phyloP scores from a whole-genome alignment of 768 basidiomycete species.

The Termitomyces sp. region DNA sequence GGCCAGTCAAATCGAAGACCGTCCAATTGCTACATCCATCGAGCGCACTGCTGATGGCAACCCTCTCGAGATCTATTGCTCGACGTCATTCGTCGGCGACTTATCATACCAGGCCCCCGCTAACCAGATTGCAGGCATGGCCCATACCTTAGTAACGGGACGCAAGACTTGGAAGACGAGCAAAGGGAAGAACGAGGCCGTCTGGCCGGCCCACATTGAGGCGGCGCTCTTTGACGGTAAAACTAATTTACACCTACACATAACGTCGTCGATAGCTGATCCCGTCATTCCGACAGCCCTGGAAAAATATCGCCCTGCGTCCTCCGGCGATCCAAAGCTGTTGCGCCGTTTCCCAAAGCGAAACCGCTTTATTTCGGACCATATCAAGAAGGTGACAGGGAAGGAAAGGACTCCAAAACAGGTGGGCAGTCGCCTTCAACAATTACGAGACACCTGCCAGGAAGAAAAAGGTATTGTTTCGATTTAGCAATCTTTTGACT shows the following conservation, averaged over 20 bases:
- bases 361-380: slow-evolving; percentile 64
- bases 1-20: slow-evolving; percentile 9
- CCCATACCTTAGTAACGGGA: slow-evolving; percentile 37
- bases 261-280: not conserved
- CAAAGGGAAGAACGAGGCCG: slow-evolving; percentile 49
- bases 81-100: slow-evolving; percentile 21
- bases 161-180: slow-evolving; percentile 61
- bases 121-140: slow-evolving; percentile 12
- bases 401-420: slow-evolving; percentile 62
- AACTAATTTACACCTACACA: slow-evolving; percentile 12
- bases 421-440: slow-evolving; percentile 69
- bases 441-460: slow-evolving; percentile 59
- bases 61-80: slow-evolving; percentile 16
- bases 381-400: slow-evolving; percentile 56
- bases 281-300: slow-evolving; percentile 36
- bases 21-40: not conserved
- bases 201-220: slow-evolving; percentile 66
- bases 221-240: slow-evolving; percentile 60
- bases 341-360: slow-evolving; percentile 65
- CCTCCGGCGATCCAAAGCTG: slow-evolving; percentile 48
- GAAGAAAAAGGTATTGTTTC: slow-evolving; percentile 51
- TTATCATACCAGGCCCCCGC: slow-evolving; percentile 16
- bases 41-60: slow-evolving; percentile 10
- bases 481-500: not conserved
- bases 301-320: slow-evolving; percentile 53